A percentile compares a stretch with the other conserved stretches of the same genome.
These are phyloP conservation scores for Cryptococcus deneoformans DNA, from an alignment of 1,284 basidiomycete species.

Conservation along the genomic window DNA sequence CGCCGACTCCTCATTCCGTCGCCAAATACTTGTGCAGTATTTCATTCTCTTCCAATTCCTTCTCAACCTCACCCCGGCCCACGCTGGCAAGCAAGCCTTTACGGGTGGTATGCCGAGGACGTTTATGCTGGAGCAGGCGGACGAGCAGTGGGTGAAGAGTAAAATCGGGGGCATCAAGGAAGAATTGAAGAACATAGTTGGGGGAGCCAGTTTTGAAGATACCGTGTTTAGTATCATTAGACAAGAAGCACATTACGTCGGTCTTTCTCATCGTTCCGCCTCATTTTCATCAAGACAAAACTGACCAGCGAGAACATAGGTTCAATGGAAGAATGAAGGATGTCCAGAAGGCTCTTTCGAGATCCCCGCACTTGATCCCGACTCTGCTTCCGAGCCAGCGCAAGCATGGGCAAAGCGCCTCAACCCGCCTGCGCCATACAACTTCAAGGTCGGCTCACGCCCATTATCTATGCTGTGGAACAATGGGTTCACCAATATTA, in stretches of 20 bases:
- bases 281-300: not conserved
- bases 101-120: slow-evolving; percentile 45
- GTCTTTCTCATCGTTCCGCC: slow-evolving; percentile 3
- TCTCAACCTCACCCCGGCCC: slow-evolving; percentile 37
- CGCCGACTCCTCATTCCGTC: slow-evolving; percentile 44
- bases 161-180: slow-evolving; percentile 30
- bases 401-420: slow-evolving; percentile 26
- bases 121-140: slow-evolving; percentile 35
- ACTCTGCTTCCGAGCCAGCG: slow-evolving; percentile 18
- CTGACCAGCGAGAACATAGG: slow-evolving; percentile 18
- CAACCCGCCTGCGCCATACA: slow-evolving; percentile 22
- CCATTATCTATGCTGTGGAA: slow-evolving; percentile 32
- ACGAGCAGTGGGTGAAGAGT: slow-evolving; percentile 31
- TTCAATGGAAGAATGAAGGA: slow-evolving; percentile 45
- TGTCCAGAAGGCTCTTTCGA: slow-evolving; percentile 42
- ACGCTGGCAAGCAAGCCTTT: slow-evolving; percentile 38
- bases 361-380: slow-evolving; percentile 23
- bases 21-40: slow-evolving; percentile 48
- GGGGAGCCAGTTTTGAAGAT: slow-evolving; percentile 32
- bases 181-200: slow-evolving; percentile 34
- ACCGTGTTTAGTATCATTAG: slow-evolving; percentile 38
- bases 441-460: slow-evolving; percentile 36
- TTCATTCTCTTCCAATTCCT: slow-evolving; percentile 49
- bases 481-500: slow-evolving; percentile 27
- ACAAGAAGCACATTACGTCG: slow-evolving; percentile 39